Base-by-base conservation (phyloP, 2,329 filamentous ascomycete genomes). In the Colletotrichum scovillei region DNA sequence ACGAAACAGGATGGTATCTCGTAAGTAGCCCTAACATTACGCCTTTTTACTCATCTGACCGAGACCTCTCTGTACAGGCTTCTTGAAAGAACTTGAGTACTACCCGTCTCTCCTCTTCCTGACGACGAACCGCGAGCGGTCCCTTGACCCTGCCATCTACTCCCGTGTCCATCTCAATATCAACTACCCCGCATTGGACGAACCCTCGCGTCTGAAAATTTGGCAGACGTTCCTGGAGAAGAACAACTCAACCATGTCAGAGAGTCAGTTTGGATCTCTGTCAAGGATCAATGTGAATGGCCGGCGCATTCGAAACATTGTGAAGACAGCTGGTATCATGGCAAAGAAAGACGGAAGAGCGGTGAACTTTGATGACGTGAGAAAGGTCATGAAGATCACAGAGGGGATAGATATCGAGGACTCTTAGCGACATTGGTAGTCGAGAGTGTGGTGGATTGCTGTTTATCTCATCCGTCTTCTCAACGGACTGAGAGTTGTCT, bases 71-170 rank as follows among this genome's bases (percentile, higher is more conserved):
- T 11, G 35, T 42, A 16, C 32, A 74, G 69, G 65, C 78, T 98
- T 98, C 86, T 85, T 98, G 2, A 91, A 95, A 0, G 88, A 96
- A 69, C 87, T 98, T 0, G 95, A 98, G 82, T 98, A 97, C 81
- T 97, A 97, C 84, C 94, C 97, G 79, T 95, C 95, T 3, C 97
- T 97, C 66, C 82, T 97, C 5, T 97, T 98, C 85, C 83, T 98
- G 30, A 98, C 95, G 0, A 97, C 95, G 2, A 97, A 97, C 80
- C 91, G 95, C 1, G 94, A 74, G 32, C 65, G 82, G 63, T 80
- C 81, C 38, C 86, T 88, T 67, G 87, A 88, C 75, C 78, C 78
- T 9, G 86, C 86, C n/a, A 85, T 88, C 75, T 84, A 85, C 49
- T 85, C 82, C 60, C 84, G 86, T 52, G 87, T 88, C 69, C 86